Percentiles rank a stretch among this genome's conserved stretches.
phyloP scores from a whole-genome alignment of 345 rosid genomes.

The Euphorbia lathyris region DNA sequence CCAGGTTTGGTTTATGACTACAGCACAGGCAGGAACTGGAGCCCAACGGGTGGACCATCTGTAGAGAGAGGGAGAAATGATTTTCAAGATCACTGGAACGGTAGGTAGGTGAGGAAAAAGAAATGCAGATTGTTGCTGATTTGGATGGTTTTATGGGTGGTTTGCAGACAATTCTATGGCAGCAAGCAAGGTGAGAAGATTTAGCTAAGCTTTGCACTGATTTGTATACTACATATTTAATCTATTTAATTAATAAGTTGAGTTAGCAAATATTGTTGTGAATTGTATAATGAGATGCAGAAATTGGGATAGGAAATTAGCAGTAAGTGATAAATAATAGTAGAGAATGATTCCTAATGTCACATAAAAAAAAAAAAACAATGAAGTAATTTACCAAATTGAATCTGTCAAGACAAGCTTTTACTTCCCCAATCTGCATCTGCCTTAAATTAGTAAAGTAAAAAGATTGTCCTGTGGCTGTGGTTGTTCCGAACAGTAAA shows the following conservation, averaged over 20 bases:
- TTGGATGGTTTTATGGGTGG: slow-evolving; percentile 14
- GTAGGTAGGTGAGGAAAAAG: slow-evolving; percentile 41
- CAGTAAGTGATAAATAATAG: too few species aligned
- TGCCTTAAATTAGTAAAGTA: too few species aligned
- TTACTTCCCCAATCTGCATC: too few species aligned
- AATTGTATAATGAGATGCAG: too few species aligned
- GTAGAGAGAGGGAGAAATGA: slow-evolving; percentile 15
- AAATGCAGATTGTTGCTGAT: background rate
- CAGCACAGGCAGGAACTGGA: slow-evolving; percentile 14
- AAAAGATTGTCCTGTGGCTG: too few species aligned
- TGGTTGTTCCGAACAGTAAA: too few species aligned
- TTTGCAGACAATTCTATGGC: background rate
- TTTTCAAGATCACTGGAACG: slow-evolving; percentile 19
- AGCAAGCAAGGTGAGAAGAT: background rate
- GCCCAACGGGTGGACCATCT: background rate
- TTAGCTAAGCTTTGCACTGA: background rate
- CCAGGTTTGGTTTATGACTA: slow-evolving; percentile 13
- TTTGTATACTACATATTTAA: background rate
- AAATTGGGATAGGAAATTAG: too few species aligned
- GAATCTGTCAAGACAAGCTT: too few species aligned
- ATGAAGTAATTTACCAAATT: too few species aligned
- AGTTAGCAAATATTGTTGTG: background rate
- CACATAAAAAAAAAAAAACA: too few species aligned
- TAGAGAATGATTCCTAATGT: too few species aligned
- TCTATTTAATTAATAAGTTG: background rate